These are phyloP conservation scores for Setomelanomma holmii DNA, from an alignment of 2,329 filamentous ascomycete species.

Conservation along the genomic window DNA sequence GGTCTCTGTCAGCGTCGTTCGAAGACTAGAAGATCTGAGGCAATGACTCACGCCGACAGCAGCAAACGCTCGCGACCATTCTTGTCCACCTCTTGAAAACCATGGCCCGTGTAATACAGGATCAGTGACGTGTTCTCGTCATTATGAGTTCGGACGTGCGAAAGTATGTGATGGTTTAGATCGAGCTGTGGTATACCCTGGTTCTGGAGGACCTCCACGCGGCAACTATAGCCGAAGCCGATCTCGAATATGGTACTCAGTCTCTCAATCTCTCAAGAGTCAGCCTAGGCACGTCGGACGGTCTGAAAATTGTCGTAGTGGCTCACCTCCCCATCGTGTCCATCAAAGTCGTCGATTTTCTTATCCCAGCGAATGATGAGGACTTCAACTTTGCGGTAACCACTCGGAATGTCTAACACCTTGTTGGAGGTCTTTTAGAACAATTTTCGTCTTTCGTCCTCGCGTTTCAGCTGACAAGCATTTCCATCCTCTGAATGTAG, in stretches of 20 bases:
- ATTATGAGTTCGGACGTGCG: conserved; percentile 29
- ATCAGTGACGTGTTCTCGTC: conserved; percentile 36
- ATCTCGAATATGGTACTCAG: too few species aligned
- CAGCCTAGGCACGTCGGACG: too few species aligned
- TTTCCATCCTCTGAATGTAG: too few species aligned
- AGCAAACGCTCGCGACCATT: too few species aligned
- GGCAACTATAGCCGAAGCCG: too few species aligned
- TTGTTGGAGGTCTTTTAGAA: conserved; percentile 19
- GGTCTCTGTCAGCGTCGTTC: too few species aligned
- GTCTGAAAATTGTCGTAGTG: background rate
- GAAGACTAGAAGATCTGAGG: too few species aligned
- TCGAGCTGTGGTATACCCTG: too few species aligned
- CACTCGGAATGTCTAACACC: conserved; percentile 20
- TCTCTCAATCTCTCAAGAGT: too few species aligned
- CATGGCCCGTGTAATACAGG: conserved; percentile 46
- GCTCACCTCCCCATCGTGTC: conserved; percentile 21
- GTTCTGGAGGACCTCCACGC: too few species aligned
- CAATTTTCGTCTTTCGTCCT: conserved; percentile 3
- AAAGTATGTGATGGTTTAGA: background rate
- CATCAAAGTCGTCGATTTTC: conserved; percentile 25
- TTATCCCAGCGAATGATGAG: conserved; percentile 38
- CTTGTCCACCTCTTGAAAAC: conserved; percentile 1
- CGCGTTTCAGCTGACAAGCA: background rate
- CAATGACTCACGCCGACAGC: too few species aligned
- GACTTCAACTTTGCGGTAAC: conserved; percentile 35